Conservation (phyloP, 2,329 filamentous ascomycete genomes). For the Trichoderma breve region DNA sequence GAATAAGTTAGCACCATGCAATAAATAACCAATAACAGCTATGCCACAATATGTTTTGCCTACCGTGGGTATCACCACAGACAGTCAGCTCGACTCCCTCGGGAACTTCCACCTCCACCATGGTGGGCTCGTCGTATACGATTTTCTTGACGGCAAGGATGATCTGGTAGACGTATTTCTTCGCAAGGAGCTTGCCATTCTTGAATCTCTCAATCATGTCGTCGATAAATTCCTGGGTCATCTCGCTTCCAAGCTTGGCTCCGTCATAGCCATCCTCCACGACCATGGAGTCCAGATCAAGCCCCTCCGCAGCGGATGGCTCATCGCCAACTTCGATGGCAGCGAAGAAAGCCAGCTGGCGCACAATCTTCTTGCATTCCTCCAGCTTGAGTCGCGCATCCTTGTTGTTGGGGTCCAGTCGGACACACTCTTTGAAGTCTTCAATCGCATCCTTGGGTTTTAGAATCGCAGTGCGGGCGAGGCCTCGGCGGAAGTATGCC, state of each 20-base stretch:
- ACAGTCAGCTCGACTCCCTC: constrained; percentile 81
- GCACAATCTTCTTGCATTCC: constrained; percentile 93
- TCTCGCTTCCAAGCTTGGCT: constrained; percentile 69
- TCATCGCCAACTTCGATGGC: constrained; percentile 93
- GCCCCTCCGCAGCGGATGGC: constrained; percentile 84
- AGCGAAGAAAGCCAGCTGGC: constrained; percentile 86
- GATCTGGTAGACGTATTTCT: constrained; percentile 98
- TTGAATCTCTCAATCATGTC: constrained; percentile 98
- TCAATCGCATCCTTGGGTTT: constrained; percentile 82
- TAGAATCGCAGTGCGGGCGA: constrained; percentile 88
- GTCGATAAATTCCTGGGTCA: constrained; percentile 95
- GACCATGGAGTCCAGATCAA: constrained; percentile 81
- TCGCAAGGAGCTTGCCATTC: constrained; percentile 89
- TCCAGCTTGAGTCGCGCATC: constrained; percentile 87
- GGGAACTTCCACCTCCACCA: constrained; percentile 88
- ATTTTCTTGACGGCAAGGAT: constrained; percentile 85
- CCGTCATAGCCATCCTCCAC: constrained; percentile 88
- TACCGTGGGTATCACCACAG: constrained; percentile 95
- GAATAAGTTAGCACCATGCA: neutral
- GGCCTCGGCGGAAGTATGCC: constrained; percentile 92
- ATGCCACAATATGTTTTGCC: constrained; percentile 27
- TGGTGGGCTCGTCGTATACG: constrained; percentile 88
- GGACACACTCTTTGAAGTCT: constrained; percentile 89
- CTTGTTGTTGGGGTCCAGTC: constrained; percentile 82
- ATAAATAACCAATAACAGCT: neutral